Percentiles rank a stretch among this genome's conserved stretches.
Evolutionary conservation across 192 early-diverging fungal species (phyloP).

Genomic region (Pilobolus umbonatus): DNA sequence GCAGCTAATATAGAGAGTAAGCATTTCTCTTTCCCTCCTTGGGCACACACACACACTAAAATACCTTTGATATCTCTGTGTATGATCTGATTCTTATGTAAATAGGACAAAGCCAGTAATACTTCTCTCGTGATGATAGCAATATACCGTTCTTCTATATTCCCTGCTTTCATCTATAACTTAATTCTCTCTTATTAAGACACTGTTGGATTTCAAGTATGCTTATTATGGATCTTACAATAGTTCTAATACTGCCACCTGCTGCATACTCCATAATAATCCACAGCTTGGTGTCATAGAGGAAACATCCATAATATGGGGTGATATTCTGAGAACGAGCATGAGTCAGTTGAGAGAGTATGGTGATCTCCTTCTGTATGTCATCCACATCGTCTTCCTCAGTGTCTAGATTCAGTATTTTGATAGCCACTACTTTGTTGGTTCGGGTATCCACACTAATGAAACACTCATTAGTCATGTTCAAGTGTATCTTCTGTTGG

Average conservation of each 20-base stretch:
- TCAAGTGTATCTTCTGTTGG: not conserved
- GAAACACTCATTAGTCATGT: not conserved
- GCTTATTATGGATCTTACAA: slow-evolving; percentile 49
- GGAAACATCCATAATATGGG: slow-evolving; percentile 84
- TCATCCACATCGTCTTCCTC: slow-evolving; percentile 95
- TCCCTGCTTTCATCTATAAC: slow-evolving; percentile 66
- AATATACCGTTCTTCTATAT: slow-evolving; percentile 86
- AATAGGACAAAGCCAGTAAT: slow-evolving; percentile 81
- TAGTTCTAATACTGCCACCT: slow-evolving; percentile 82
- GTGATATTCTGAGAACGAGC: slow-evolving; percentile 89
- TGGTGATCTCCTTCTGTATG: slow-evolving; percentile 89
- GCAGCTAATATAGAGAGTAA: slow-evolving; percentile 44
- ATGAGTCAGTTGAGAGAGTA: slow-evolving; percentile 77
- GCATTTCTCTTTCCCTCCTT: not conserved
- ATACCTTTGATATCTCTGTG: slow-evolving; percentile 97
- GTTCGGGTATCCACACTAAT: slow-evolving; percentile 68
- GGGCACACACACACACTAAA: too few relatives aligned
- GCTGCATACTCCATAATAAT: slow-evolving; percentile 98
- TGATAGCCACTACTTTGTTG: slow-evolving; percentile 86
- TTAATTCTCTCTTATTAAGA: not conserved
- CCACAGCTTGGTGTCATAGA: slow-evolving; percentile 93
- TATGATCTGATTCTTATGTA: slow-evolving; percentile 93
- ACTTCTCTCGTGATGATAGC: slow-evolving; percentile 87
- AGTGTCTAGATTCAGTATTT: slow-evolving; percentile 95
- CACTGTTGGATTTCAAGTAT: not conserved